phyloP scores from a whole-genome alignment of 2,329 filamentous ascomycete species.

The Fonsecaea pedrosoi region DNA sequence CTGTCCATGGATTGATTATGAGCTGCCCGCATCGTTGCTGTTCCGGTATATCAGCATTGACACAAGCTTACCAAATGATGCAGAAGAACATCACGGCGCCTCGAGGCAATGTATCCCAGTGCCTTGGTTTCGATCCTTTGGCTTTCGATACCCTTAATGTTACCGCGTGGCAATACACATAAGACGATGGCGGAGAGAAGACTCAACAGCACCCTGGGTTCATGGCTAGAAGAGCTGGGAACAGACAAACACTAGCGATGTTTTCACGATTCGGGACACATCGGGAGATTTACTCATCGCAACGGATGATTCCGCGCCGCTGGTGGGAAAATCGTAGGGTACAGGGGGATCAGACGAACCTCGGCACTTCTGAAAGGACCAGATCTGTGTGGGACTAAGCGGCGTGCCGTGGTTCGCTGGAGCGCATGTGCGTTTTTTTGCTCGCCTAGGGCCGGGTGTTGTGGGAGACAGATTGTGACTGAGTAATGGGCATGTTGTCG shows the following conservation, averaged over 20 bases:
- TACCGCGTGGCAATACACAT: constrained; percentile 53
- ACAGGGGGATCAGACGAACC: not conserved
- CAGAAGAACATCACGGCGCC: constrained; percentile 50
- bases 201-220: not conserved
- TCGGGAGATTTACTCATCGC: not conserved
- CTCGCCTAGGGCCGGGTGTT: not conserved
- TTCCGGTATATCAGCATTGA: not conserved
- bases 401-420: not conserved
- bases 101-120: constrained; percentile 46
- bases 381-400: not conserved
- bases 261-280: not conserved
- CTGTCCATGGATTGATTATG: not conserved
- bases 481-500: not conserved
- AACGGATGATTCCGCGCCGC: constrained; percentile 2
- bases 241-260: not conserved
- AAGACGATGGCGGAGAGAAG: constrained; percentile 26
- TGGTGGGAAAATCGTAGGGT: not conserved
- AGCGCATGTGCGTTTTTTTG: not conserved
- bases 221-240: not conserved
- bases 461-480: not conserved
- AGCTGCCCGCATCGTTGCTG: not conserved
- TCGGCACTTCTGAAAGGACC: not conserved
- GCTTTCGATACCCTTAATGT: constrained; percentile 42
- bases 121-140: constrained; percentile 50
- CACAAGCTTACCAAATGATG: not conserved